Evolutionary conservation across 768 basidiomycete genomes (phyloP).

Genomic region (Naganishia onofrii): DNA sequence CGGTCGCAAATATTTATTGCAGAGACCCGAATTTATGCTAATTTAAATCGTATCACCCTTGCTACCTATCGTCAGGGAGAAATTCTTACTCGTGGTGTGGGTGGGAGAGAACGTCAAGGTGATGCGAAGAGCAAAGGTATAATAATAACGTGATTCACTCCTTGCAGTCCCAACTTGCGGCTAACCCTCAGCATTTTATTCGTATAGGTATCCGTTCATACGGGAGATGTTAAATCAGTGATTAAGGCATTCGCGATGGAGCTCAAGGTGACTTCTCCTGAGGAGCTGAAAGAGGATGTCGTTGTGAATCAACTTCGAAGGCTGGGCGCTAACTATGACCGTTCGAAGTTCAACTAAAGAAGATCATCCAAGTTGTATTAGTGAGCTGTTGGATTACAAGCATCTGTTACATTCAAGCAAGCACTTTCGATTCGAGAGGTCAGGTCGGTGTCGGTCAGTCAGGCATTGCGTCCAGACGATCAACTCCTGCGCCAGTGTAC

Average conservation of each 20-base stretch:
- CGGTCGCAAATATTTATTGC: background rate
- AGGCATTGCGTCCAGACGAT: no score
- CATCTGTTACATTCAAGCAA: background rate
- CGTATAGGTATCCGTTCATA: slow-evolving; percentile 85
- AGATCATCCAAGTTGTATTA: background rate
- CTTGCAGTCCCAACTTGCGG: background rate
- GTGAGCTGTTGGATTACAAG: background rate
- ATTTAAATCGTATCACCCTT: slow-evolving; percentile 48
- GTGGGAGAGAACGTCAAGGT: slow-evolving; percentile 65
- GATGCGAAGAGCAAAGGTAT: slow-evolving; percentile 86
- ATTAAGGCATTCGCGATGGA: slow-evolving; percentile 66
- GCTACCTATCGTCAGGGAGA: slow-evolving; percentile 66
- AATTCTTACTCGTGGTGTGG: slow-evolving; percentile 56
- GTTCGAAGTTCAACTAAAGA: slow-evolving; percentile 14
- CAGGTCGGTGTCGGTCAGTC: no score
- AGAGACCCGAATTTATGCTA: slow-evolving; percentile 61
- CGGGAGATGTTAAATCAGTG: slow-evolving; percentile 21
- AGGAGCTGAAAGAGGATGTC: slow-evolving; percentile 66
- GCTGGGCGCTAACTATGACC: slow-evolving; percentile 18
- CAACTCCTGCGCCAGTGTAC: no score
- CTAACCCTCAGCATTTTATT: background rate
- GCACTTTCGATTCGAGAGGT: background rate
- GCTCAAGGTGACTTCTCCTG: slow-evolving; percentile 75
- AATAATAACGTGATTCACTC: background rate
- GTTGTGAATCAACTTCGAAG: slow-evolving; percentile 21